Evolutionary conservation across 2,329 filamentous ascomycete genomes (phyloP), one percentile per base, ranked within the genome.

Genomic region (Diplocarpon rosae): DNA sequence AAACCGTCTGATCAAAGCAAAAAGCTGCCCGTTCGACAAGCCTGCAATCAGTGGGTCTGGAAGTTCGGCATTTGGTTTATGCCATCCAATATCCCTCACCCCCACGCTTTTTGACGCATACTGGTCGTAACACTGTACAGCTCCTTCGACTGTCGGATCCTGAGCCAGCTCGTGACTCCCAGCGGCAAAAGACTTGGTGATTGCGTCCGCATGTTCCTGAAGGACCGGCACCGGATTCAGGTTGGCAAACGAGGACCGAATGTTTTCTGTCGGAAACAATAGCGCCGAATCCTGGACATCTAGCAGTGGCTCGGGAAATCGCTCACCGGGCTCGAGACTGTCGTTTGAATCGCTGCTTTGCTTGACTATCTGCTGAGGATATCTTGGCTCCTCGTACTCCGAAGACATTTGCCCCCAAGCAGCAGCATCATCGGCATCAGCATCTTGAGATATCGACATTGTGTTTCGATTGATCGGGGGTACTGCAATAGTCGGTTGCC

Each of bases 1-100:
- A 33, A 55, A 55, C 11, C 51, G 43, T 43, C 51, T 44, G 12
- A 55, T 47, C 31, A 53, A 40, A 9, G 49, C 37, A 39, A 45
- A 45, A 3, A 45, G 17, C 7, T 39, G 29, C 15, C 29, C 42
- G n/a, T 45, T 45, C 2, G 37, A 16, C 1, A 39, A 27, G 5
- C 37, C 42, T 2, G 12, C 37, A 12, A 45, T 45, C 8, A 45
- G 28, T 2, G 42, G 42, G 16, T 45, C 42, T 10, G 42, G 42
- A 20, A 45, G 39, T 13, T 45, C 36, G 2, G 12, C 15, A 30
- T 45, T 45, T 7, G 36, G 9, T 34, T 36, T 45, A 20, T 45
- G 42, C 42, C 42, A 45, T 7, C 42, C 42, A 29, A 45, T 45
- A 15, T 45, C 42, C 27, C 37, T 34, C 10, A 30, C 16, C 10